phyloP scores from a whole-genome alignment of 2,329 filamentous ascomycete species.

The Ophiocordyceps unilateralis region DNA sequence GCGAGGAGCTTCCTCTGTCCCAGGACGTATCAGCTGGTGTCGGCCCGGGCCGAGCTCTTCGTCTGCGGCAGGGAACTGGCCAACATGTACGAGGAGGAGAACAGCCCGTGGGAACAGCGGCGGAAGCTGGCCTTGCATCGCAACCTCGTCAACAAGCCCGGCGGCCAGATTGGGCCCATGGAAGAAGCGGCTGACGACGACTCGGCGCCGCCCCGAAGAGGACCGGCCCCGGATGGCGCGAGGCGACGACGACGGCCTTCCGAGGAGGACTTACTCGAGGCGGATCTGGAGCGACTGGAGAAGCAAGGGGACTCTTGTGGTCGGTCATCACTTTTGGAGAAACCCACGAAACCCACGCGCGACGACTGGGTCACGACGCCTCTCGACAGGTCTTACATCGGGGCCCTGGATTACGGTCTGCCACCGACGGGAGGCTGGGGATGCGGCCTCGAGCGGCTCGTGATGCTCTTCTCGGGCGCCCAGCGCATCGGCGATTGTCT shows the following conservation, averaged over 20 bases:
- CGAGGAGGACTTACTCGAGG: slow-evolving; percentile 20
- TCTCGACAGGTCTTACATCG: slow-evolving; percentile 66
- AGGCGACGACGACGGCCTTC: too few species aligned
- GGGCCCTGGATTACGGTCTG: slow-evolving; percentile 71
- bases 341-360: neutral
- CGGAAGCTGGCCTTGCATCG: slow-evolving; percentile 55
- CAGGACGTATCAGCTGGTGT: slow-evolving; percentile 50
- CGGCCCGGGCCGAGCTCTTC: slow-evolving; percentile 75
- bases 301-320: neutral
- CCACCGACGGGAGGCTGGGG: slow-evolving; percentile 98
- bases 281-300: slow-evolving; percentile 10
- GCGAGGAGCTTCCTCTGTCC: slow-evolving; percentile 71
- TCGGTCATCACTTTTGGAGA: neutral
- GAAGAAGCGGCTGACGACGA: slow-evolving; percentile 11
- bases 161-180: slow-evolving; percentile 12
- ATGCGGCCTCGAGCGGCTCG: slow-evolving; percentile 75
- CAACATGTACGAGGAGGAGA: slow-evolving; percentile 98
- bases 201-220: too few species aligned
- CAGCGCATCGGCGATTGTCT: slow-evolving; percentile 72
- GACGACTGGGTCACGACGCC: slow-evolving; percentile 26
- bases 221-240: slow-evolving; percentile 3
- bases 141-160: slow-evolving; percentile 16
- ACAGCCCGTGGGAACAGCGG: slow-evolving; percentile 73
- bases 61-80: slow-evolving; percentile 66
- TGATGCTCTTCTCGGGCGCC: slow-evolving; percentile 75